Percentiles rank a stretch among this genome's conserved stretches.
Conservation (phyloP, 2,329 filamentous ascomycete genomes). For the Rhynchosporium secalis region DNA sequence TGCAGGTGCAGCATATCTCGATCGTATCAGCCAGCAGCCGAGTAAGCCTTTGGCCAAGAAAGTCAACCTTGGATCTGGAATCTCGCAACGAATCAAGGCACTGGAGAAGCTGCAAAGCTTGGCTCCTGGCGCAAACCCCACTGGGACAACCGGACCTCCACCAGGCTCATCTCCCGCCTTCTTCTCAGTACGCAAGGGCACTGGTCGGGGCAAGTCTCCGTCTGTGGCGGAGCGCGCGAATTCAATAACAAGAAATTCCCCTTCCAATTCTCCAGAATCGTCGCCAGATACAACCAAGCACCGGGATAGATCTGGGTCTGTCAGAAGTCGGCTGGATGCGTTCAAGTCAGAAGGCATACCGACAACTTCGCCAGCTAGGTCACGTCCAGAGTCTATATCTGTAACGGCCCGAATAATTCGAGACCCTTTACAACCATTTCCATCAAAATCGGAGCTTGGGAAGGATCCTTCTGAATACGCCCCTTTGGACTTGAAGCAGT, state of each 20-base stretch:
- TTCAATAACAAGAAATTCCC: conserved; percentile 41
- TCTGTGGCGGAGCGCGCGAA: conserved; percentile 42
- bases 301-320: conserved; percentile 37
- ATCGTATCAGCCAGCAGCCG: conserved; percentile 54
- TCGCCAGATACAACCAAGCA: conserved; percentile 46
- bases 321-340: conserved; percentile 33
- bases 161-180: conserved; percentile 54
- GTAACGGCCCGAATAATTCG: conserved; percentile 84
- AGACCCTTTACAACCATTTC: conserved; percentile 52
- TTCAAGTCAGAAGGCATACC: conserved; percentile 29
- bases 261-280: conserved; percentile 47
- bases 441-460: conserved; percentile 45
- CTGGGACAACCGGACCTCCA: conserved; percentile 24
- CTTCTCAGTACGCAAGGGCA: conserved; percentile 56
- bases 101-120: conserved; percentile 72
- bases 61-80: conserved; percentile 81
- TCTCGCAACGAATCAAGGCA: conserved; percentile 92
- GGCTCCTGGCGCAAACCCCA: conserved; percentile 42
- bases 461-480: conserved; percentile 45
- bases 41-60: conserved; percentile 65
- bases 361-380: conserved; percentile 41
- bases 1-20: conserved; percentile 55
- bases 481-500: conserved; percentile 57
- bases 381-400: conserved; percentile 74
- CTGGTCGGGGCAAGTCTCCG: conserved; percentile 39